A percentile compares a stretch with the other conserved stretches of the same genome.
Evolutionary conservation across 1,284 basidiomycete species (phyloP).

Genomic region (Singerocomus rubriflavus): DNA sequence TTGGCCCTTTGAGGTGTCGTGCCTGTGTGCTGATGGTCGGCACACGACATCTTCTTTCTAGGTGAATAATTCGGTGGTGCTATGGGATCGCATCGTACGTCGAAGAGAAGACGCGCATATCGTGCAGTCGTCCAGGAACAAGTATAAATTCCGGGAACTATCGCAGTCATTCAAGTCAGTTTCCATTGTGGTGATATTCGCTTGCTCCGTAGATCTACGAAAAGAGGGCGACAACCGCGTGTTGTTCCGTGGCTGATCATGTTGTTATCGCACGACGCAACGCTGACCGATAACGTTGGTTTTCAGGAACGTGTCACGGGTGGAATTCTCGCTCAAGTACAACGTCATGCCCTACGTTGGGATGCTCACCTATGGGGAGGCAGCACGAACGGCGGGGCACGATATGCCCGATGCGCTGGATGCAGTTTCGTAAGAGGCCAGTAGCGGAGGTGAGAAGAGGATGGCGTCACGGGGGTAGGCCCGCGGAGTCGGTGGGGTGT

Average conservation of each 20-base stretch:
- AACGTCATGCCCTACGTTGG: slow-evolving; percentile 92
- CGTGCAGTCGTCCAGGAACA: slow-evolving; percentile 56
- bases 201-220: slow-evolving; percentile 9
- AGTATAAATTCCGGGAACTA: slow-evolving; percentile 81
- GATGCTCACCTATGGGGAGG: slow-evolving; percentile 72
- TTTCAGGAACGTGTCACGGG: slow-evolving; percentile 58
- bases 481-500: slow-evolving; percentile 17
- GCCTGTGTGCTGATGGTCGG: slow-evolving; percentile 10
- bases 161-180: slow-evolving; percentile 78
- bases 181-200: slow-evolving; percentile 3
- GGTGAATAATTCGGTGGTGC: slow-evolving; percentile 79
- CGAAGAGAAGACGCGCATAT: slow-evolving; percentile 73
- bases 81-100: slow-evolving; percentile 89
- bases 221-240: slow-evolving; percentile 19
- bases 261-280: slow-evolving; percentile 18
- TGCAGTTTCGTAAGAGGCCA: slow-evolving; percentile 27
- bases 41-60: slow-evolving; percentile 34
- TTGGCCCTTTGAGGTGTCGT: not conserved
- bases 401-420: slow-evolving; percentile 47
- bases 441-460: slow-evolving; percentile 2
- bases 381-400: slow-evolving; percentile 58
- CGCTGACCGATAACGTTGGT: slow-evolving; percentile 19
- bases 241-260: slow-evolving; percentile 17
- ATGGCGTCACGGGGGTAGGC: slow-evolving; percentile 18
- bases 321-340: slow-evolving; percentile 78